Evolutionary conservation across 441 rosid genomes (phyloP).

Genomic region (Sinapis alba): DNA sequence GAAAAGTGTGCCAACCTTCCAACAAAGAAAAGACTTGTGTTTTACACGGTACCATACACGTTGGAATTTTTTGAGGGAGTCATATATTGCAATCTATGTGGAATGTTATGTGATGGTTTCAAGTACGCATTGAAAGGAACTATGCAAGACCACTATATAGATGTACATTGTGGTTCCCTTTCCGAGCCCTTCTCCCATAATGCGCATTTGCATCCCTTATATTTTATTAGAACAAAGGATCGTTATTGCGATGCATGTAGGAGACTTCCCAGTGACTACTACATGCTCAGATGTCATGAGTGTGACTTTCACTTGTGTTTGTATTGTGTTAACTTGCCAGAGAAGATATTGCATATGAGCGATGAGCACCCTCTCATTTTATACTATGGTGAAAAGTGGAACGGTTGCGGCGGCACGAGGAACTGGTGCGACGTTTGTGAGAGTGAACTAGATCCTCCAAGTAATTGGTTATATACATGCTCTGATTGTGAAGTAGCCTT

Average conservation of each 20-base stretch:
- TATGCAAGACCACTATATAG: too few relatives aligned
- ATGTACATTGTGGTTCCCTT: slow-evolving; percentile 18
- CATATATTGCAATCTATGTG: not conserved
- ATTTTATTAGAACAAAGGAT: rapidly evolving
- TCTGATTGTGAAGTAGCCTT: not conserved
- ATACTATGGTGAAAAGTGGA: too few relatives aligned
- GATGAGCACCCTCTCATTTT: slow-evolving; percentile 28
- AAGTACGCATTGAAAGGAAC: not conserved
- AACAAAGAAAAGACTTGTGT: not conserved
- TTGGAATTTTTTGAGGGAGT: not conserved
- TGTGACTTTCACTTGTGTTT: slow-evolving; percentile 9
- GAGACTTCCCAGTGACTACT: rapidly evolving
- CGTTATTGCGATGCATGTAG: not conserved
- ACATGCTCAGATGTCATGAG: not conserved
- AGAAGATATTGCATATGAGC: not conserved
- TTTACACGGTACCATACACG: not conserved
- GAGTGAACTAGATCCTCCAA: not conserved
- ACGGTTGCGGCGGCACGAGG: too few relatives aligned
- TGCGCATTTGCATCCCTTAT: slow-evolving; percentile 17
- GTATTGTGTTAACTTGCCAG: slow-evolving; percentile 15
- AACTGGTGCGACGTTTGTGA: not conserved
- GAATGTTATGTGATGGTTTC: slow-evolving; percentile 1
- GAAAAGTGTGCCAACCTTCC: slow-evolving; percentile 36
- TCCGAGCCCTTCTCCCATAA: not conserved
- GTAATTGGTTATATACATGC: not conserved